Percentiles rank a stretch among this genome's conserved stretches.
These are phyloP conservation scores for Salvia miltiorrhiza DNA, from an alignment of 257 asterid species.

Conservation along the genomic window DNA sequence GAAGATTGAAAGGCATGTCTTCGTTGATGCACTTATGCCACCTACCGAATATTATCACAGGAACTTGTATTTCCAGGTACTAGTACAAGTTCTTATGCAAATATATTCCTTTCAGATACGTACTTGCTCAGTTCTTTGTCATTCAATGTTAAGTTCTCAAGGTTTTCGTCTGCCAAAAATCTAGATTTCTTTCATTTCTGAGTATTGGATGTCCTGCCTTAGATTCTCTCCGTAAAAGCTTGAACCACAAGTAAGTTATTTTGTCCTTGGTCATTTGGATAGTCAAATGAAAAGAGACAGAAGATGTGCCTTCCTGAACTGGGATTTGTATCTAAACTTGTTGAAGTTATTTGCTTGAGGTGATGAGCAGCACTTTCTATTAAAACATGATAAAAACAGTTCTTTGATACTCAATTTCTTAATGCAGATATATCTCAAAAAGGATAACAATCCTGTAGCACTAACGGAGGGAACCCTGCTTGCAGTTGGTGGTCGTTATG, in stretches of 20 bases:
- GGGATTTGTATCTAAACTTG: neutral
- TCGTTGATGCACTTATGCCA: slow-evolving; percentile 89
- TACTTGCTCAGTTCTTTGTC: neutral
- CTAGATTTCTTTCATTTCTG: neutral
- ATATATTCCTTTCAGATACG: slow-evolving; percentile 6
- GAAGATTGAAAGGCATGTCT: slow-evolving; percentile 61
- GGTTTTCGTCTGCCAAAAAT: neutral
- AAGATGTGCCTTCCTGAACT: neutral
- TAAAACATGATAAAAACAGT: neutral
- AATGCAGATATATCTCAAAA: slow-evolving; percentile 71
- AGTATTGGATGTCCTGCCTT: neutral
- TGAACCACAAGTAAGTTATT: neutral
- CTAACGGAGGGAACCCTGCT: slow-evolving; percentile 83
- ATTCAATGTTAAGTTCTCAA: neutral
- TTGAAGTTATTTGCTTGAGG: neutral
- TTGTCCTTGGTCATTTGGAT: neutral
- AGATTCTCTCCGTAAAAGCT: neutral
- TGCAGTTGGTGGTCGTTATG: slow-evolving; percentile 97
- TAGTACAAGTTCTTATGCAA: slow-evolving; percentile 10
- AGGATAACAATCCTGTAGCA: slow-evolving; percentile 54
- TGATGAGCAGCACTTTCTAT: neutral
- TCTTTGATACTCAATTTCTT: slow-evolving; percentile 9
- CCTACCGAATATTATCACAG: slow-evolving; percentile 87
- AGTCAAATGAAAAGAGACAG: neutral
- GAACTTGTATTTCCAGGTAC: slow-evolving; percentile 89